phyloP scores from a whole-genome alignment of 2,329 filamentous ascomycete genomes.

The Colletotrichum sp. region DNA sequence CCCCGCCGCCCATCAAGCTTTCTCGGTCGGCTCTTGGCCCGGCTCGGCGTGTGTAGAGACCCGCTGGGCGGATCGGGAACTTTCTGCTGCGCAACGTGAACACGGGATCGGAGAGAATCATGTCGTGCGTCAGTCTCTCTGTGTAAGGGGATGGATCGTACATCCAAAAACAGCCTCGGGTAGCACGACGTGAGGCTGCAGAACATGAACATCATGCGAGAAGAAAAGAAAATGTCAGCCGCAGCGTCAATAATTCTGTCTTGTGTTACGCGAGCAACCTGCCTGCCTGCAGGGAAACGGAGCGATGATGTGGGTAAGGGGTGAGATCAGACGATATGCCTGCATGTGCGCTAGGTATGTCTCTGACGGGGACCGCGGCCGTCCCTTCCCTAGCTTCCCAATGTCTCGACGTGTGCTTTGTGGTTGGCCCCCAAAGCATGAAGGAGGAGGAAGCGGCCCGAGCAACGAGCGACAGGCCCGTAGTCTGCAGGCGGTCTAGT shows the following conservation, averaged over 20 bases:
- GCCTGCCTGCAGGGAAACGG: background rate
- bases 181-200: background rate
- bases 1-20: background rate
- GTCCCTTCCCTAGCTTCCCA: background rate
- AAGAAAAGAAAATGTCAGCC: background rate
- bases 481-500: background rate
- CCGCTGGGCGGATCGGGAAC: background rate
- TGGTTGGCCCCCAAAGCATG: background rate
- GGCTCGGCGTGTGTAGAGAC: background rate
- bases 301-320: background rate
- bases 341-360: background rate
- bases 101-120: background rate
- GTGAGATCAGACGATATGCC: background rate
- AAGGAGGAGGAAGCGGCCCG: background rate
- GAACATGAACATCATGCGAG: background rate
- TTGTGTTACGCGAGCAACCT: background rate
- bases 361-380: background rate
- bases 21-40: conserved; percentile 1
- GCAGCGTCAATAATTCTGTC: background rate
- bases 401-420: background rate
- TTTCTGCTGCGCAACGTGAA: background rate
- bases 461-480: background rate
- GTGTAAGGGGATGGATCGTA: background rate
- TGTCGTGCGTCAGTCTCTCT: background rate
- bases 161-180: background rate